phyloP scores from a whole-genome alignment of 148 eudicot genomes.

The Cornus florida region DNA sequence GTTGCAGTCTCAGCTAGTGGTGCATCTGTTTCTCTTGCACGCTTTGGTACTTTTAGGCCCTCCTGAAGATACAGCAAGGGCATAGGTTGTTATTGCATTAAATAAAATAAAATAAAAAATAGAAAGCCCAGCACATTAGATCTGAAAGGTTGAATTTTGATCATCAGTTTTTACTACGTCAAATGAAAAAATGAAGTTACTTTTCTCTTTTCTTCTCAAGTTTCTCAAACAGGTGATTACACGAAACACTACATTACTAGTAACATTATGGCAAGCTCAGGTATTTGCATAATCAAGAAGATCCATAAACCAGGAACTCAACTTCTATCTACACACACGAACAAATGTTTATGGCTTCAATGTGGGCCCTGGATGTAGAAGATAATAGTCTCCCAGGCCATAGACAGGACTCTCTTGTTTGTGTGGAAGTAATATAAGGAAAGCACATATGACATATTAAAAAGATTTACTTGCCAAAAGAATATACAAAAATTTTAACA shows the following conservation, averaged over 20 bases:
- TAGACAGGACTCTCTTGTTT: too few species aligned
- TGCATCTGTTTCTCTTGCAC: conserved; percentile 30
- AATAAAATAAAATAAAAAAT: too few species aligned
- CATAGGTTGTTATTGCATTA: not conserved
- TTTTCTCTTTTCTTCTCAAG: not conserved
- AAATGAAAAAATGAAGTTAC: not conserved
- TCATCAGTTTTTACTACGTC: not conserved
- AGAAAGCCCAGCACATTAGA: not conserved
- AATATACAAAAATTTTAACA: too few species aligned
- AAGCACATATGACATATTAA: too few species aligned
- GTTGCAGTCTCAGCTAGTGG: conserved; percentile 24
- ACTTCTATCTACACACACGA: not conserved
- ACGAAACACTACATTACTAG: not conserved
- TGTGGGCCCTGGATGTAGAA: too few species aligned
- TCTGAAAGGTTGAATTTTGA: not conserved
- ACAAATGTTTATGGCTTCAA: too few species aligned
- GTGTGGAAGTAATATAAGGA: too few species aligned
- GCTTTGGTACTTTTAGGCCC: conserved; percentile 38
- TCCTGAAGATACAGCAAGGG: conserved; percentile 28
- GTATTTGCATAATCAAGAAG: not conserved
- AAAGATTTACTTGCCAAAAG: too few species aligned
- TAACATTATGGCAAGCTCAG: not conserved
- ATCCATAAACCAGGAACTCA: not conserved
- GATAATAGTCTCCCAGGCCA: too few species aligned
- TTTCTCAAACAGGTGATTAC: not conserved